Conservation (phyloP, 169 alveolate genomes). For the Cyclospora cayetanensis region DNA sequence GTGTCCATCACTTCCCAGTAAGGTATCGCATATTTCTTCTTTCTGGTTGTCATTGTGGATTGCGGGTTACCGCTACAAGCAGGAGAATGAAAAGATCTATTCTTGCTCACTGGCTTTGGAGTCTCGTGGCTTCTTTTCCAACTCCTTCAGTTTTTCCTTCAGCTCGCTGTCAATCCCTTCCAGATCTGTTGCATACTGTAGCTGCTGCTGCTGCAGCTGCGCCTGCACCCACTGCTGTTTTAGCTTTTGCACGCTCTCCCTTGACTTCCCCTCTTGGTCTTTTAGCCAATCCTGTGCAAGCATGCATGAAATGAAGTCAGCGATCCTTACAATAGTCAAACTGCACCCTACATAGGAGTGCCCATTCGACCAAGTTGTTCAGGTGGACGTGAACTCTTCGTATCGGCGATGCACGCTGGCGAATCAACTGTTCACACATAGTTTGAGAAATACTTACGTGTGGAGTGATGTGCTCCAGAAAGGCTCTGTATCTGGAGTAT, state of each 20-base stretch:
- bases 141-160: constrained; percentile 24
- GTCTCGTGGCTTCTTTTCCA: constrained; percentile 24
- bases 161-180: constrained; percentile 24
- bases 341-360: background rate
- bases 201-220: constrained; percentile 62
- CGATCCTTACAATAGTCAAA: background rate
- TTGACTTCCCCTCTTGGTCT: constrained; percentile 41
- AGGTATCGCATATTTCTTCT: background rate
- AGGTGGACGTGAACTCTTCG: background rate
- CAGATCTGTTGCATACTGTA: constrained; percentile 21
- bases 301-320: too few relatives aligned
- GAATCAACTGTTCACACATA: background rate
- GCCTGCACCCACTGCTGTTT: constrained; percentile 56
- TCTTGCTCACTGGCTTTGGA: constrained; percentile 30
- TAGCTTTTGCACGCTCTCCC: constrained; percentile 13
- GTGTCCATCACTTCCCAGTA: background rate
- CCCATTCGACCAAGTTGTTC: background rate
- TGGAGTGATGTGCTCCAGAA: constrained; percentile 77
- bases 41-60: background rate
- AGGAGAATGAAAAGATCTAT: too few relatives aligned
- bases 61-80: background rate
- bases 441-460: constrained; percentile 70
- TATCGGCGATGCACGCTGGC: background rate
- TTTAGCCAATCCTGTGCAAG: constrained; percentile 61
- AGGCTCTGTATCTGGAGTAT: constrained; percentile 67